Percentiles rank a stretch among this genome's conserved stretches.
These are phyloP conservation scores for Salisapilia sapeloensis DNA, from an alignment of 352 stramenopile species.

Conservation along the genomic window DNA sequence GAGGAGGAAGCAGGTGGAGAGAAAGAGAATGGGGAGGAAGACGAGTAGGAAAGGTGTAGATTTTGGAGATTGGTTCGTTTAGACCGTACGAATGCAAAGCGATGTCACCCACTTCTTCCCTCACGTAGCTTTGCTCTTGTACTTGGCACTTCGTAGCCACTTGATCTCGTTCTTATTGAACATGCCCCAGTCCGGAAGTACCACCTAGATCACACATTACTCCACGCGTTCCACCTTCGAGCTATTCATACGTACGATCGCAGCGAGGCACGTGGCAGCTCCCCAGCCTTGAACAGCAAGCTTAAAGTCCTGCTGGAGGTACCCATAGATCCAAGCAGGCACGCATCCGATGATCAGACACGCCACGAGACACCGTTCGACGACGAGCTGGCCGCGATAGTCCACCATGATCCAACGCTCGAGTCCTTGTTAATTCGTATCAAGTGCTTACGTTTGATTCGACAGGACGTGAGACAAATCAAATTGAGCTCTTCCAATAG, in stretches of 20 bases:
- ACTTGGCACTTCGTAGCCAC: constrained; percentile 64
- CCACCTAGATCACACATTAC: constrained; percentile 19
- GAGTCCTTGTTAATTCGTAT: background rate
- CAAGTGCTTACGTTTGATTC: background rate
- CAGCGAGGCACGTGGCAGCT: constrained; percentile 27
- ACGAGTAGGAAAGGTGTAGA: too few relatives aligned
- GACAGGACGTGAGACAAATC: background rate
- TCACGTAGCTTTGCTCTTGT: constrained; percentile 37
- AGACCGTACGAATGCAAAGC: too few relatives aligned
- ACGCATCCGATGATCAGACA: constrained; percentile 63
- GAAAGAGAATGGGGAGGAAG: constrained; percentile 8
- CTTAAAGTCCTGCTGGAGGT: constrained; percentile 65
- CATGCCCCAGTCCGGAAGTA: constrained; percentile 67
- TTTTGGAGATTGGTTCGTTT: too few relatives aligned
- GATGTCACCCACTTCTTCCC: constrained; percentile 7
- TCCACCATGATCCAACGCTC: constrained; percentile 47
- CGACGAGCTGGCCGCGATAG: constrained; percentile 68
- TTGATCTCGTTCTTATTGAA: constrained; percentile 76
- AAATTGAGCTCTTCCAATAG: too few relatives aligned
- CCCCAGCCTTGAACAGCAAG: constrained; percentile 63
- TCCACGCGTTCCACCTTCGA: too few relatives aligned
- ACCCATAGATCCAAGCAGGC: constrained; percentile 73
- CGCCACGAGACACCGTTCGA: constrained; percentile 38
- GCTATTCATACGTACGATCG: constrained; percentile 25
- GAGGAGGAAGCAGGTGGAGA: constrained; percentile 5